These are phyloP conservation scores for Ophiostoma australiae DNA, from an alignment of 2,329 filamentous ascomycete species.

Conservation along the genomic window DNA sequence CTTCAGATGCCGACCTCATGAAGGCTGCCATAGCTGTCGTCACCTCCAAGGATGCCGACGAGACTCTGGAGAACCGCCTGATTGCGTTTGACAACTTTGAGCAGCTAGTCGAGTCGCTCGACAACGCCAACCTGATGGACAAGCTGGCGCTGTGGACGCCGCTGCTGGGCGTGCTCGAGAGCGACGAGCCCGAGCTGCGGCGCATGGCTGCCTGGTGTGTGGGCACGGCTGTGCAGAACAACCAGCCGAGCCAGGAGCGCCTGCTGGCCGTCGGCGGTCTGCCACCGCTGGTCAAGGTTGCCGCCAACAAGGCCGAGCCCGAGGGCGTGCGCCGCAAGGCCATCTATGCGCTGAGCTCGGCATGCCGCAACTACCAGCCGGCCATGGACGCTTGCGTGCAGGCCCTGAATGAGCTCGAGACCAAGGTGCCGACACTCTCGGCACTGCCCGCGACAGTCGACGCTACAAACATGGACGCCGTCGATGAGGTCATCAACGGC, in stretches of 20 bases:
- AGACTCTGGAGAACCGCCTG: slow-evolving; percentile 68
- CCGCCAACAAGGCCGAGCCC: slow-evolving; percentile 54
- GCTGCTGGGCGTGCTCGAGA: slow-evolving; percentile 63
- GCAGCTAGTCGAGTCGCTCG: slow-evolving; percentile 83
- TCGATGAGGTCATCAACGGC: slow-evolving; percentile 67
- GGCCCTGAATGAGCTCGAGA: slow-evolving; percentile 41
- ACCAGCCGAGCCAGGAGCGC: slow-evolving; percentile 75
- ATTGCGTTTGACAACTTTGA: slow-evolving; percentile 93
- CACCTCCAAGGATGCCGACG: slow-evolving; percentile 40
- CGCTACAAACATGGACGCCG: slow-evolving; percentile 78
- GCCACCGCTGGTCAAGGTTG: slow-evolving; percentile 62
- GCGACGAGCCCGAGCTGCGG: slow-evolving; percentile 66
- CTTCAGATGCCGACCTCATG: slow-evolving; percentile 91
- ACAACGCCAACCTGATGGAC: slow-evolving; percentile 94
- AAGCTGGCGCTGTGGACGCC: slow-evolving; percentile 76
- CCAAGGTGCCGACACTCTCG: slow-evolving; percentile 38
- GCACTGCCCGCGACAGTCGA: slow-evolving; percentile 61
- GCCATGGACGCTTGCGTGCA: slow-evolving; percentile 64
- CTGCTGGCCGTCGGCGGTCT: slow-evolving; percentile 61
- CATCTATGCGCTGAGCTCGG: slow-evolving; percentile 80
- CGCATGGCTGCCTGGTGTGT: slow-evolving; percentile 91
- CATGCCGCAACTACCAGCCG: slow-evolving; percentile 83
- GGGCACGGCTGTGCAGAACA: slow-evolving; percentile 95
- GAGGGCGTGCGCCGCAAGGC: slow-evolving; percentile 71
- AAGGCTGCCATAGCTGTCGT: slow-evolving; percentile 74